Base-by-base conservation (phyloP, 352 stramenopile genomes). In the Phytophthora hibernalis region DNA sequence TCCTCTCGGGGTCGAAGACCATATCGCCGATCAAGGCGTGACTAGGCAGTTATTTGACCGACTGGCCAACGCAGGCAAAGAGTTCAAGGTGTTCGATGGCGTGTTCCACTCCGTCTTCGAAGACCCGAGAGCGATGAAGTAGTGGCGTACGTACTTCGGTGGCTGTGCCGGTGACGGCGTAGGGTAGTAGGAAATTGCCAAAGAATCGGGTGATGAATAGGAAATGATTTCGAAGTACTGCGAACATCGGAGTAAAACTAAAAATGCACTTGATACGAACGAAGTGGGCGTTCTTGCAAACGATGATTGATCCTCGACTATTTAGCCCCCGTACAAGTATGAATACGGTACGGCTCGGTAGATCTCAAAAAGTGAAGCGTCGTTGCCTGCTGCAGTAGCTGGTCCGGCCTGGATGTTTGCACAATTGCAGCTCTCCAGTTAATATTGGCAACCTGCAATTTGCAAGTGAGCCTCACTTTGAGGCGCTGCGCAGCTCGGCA, bases 41-140 rank as follows among this genome's bases (percentile, higher is more conserved):
- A 68, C 65, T 3, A 37, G 63, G 9, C 35, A 61, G 24, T 87
- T 87, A 26, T 77, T 71, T 48, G 31, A 76, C 21, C 65, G 55
- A 9, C 40, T 84, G 38, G 65, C 48, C 12, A 79, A 71, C 54
- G 67, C 49, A n/a, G 72, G 85, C 68, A 87, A 83, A 55, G 47
- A 82, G 48, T 73, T 82, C 42, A 79, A 79, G 33, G 66, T 77
- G 44, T 87, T 83, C 50, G 65, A 78, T 6, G 79, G 74, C 10
- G 54, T 82, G 3, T 85, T 68, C 59, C 77, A 87, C 49, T 76
- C 61, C 45, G 52, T 87, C 6, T 85, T 81, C 55, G 69, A 85
- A 44, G 79, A 87, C 40, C 73, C 74, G 0, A 83, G 63, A 54
- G 66, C 16, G 60, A 74, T 8, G 66, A 69, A 33, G 60, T 74